Conservation (phyloP, 1,139 yeast genomes). For the Geotrichum candidum region DNA sequence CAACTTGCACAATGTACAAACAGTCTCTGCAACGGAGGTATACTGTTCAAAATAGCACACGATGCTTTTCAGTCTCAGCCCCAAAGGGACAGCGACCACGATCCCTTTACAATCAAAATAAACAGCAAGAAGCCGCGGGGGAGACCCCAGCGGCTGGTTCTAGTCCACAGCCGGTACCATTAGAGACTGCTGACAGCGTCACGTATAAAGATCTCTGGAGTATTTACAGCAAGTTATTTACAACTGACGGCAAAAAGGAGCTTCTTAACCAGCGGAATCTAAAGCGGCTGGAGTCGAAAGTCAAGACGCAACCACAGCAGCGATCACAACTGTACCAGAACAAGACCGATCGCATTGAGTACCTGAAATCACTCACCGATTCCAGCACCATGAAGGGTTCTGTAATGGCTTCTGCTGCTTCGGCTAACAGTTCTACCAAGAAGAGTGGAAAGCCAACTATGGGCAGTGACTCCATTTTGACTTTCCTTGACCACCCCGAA, state of each 20-base stretch:
- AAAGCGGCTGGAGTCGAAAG: not conserved
- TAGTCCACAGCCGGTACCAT: not conserved
- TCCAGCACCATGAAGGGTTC: not conserved
- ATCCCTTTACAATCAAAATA: not conserved
- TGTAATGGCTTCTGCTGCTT: not conserved
- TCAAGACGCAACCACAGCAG: not conserved
- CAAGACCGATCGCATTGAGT: not conserved
- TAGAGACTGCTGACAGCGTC: not conserved
- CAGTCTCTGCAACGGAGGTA: not conserved
- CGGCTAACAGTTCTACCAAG: not conserved
- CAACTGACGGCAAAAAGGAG: not conserved
- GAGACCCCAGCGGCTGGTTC: not conserved
- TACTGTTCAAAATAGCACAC: not conserved
- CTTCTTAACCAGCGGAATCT: not conserved
- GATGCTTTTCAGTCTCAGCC: not conserved
- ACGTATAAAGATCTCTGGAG: not conserved
- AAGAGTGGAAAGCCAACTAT: not conserved
- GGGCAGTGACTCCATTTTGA: not conserved
- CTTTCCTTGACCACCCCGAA: slow-evolving; percentile 8
- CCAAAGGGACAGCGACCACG: not conserved
- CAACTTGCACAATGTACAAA: not conserved
- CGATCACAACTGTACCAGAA: not conserved
- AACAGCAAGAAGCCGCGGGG: not conserved
- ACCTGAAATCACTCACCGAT: not conserved
- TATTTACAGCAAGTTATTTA: not conserved